Conservation (phyloP, 352 stramenopile genomes). For the Phytophthora syringae region DNA sequence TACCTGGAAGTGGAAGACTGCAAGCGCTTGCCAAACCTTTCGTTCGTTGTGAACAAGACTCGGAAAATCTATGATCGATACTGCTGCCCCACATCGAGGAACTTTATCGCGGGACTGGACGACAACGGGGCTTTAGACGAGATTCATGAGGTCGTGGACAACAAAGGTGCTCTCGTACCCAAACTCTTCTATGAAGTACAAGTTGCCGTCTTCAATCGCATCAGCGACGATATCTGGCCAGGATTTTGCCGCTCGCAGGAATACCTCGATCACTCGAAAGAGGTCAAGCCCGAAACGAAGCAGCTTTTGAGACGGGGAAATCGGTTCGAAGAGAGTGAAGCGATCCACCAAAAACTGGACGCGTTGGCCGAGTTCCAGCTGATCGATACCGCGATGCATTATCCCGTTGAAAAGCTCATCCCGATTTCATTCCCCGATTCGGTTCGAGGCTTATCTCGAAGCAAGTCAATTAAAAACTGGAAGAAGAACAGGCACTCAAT, state of each 20-base stretch:
- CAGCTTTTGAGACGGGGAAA: constrained; percentile 16
- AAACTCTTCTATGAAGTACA: constrained; percentile 82
- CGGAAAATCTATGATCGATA: constrained; percentile 85
- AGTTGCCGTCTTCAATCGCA: constrained; percentile 55
- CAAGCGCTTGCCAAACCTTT: constrained; percentile 83
- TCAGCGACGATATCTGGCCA: constrained; percentile 77
- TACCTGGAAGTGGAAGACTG: constrained; percentile 88
- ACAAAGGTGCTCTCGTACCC: constrained; percentile 50
- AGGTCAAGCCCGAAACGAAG: constrained; percentile 36
- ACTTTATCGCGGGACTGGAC: constrained; percentile 52
- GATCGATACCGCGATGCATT: constrained; percentile 77
- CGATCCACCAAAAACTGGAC: constrained; percentile 63
- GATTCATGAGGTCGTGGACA: constrained; percentile 56
- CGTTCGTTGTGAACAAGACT: constrained; percentile 81
- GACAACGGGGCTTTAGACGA: constrained; percentile 41
- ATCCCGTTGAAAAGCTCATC: constrained; percentile 78
- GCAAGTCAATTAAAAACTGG: constrained; percentile 30
- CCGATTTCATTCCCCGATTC: constrained; percentile 41
- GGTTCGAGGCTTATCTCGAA: not conserved
- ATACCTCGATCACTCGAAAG: constrained; percentile 72
- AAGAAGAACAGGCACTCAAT: constrained; percentile 46
- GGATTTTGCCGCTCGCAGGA: constrained; percentile 72
- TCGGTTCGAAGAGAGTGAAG: constrained; percentile 52
- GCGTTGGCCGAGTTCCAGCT: constrained; percentile 70
- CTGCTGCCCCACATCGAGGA: constrained; percentile 53